phyloP scores from a whole-genome alignment of 148 eudicot species.

The Limonium bicolor region DNA sequence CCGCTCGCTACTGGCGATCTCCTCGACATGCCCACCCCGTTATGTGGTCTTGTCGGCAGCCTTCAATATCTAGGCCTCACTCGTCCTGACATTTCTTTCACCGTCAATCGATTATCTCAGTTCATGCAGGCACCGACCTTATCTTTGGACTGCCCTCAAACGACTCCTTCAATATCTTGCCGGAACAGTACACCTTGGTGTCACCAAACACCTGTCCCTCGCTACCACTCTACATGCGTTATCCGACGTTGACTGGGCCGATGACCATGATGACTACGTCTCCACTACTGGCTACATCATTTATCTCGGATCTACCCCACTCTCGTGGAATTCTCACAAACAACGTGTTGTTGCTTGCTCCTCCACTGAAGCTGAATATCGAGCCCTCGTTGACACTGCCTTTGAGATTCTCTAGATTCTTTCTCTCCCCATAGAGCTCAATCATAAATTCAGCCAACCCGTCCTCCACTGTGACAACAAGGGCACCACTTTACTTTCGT shows the following conservation, averaged over 20 bases:
- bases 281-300: background rate
- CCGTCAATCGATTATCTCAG: too few relatives aligned
- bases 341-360: background rate
- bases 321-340: background rate
- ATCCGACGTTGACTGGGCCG: background rate
- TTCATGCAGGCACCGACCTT: too few relatives aligned
- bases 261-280: background rate
- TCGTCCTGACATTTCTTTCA: too few relatives aligned
- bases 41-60: too few relatives aligned
- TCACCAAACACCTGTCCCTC: too few relatives aligned
- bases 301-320: background rate
- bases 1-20: too few relatives aligned
- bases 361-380: background rate
- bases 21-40: too few relatives aligned
- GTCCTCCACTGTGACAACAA: background rate
- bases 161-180: too few relatives aligned
- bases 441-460: too few relatives aligned
- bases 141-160: too few relatives aligned
- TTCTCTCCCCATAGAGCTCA: background rate
- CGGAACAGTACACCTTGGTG: too few relatives aligned
- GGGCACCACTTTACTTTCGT: background rate
- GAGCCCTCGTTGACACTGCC: background rate
- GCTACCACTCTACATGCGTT: background rate
- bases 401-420: background rate
- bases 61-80: too few relatives aligned